These are phyloP conservation scores for Xylaria bambusicola DNA, from an alignment of 495 filamentous ascomycete genomes.

Conservation along the genomic window DNA sequence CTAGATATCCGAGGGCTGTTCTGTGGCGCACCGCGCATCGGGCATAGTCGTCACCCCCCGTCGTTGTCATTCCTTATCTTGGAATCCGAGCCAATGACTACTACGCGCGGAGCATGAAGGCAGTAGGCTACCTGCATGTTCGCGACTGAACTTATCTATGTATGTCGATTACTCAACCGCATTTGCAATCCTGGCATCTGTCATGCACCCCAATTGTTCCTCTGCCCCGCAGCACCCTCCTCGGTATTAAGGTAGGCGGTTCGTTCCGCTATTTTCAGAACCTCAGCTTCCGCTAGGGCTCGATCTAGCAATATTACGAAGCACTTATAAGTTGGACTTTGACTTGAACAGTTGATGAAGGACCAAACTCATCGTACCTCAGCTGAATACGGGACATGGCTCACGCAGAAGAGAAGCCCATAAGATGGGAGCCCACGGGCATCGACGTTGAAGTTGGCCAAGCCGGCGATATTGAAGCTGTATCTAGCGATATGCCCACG, in stretches of 20 bases:
- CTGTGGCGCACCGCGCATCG: not conserved
- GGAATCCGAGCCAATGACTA: not conserved
- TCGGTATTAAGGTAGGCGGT: constrained; percentile 16
- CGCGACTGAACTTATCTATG: constrained; percentile 5
- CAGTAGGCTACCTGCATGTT: constrained; percentile 13
- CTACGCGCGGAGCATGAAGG: not conserved
- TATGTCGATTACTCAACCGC: not conserved
- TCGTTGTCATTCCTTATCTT: constrained; percentile 19
- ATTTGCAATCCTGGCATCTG: not conserved
- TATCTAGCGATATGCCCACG: constrained; percentile 62
- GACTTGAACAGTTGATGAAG: not conserved
- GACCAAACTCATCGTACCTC: no score
- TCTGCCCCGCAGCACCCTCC: constrained; percentile 14
- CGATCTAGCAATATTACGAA: constrained; percentile 22
- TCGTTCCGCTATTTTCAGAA: constrained; percentile 19
- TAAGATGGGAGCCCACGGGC: constrained; percentile 9
- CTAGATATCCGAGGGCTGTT: not conserved
- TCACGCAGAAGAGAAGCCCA: not conserved
- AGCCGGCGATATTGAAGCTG: constrained; percentile 56
- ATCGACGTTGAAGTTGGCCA: constrained; percentile 42
- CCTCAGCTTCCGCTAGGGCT: constrained; percentile 1
- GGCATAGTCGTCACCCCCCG: constrained; percentile 10
- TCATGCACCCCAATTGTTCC: constrained; percentile 5
- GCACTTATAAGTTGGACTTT: constrained; percentile 14
- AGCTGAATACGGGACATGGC: not conserved